These are phyloP conservation scores for Lepidium africanum DNA, from an alignment of 345 rosid genomes.

Conservation along the genomic window DNA sequence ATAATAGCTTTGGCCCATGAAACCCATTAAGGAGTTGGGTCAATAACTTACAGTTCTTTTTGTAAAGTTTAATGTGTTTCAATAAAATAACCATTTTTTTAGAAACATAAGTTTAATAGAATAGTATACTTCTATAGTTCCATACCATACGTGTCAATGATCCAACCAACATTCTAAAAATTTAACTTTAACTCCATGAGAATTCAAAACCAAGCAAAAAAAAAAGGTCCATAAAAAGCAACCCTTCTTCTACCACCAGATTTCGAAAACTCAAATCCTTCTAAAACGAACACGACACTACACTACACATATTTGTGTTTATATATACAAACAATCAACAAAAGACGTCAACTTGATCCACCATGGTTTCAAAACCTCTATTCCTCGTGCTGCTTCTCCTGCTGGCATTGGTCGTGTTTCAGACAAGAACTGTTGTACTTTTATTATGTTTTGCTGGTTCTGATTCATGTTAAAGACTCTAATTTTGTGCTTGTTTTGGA, in stretches of 20 bases:
- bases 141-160: not conserved
- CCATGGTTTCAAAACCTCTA: no score
- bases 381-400: no score
- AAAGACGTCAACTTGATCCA: no score
- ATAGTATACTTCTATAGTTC: not conserved
- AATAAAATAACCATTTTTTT: not conserved
- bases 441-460: no score
- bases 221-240: conserved; percentile 1
- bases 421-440: no score
- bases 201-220: conserved; percentile 36
- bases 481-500: no score
- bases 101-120: not conserved
- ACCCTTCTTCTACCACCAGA: conserved; percentile 29
- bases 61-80: not conserved
- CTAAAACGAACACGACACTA: conserved; percentile 31
- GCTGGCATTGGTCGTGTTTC: no score
- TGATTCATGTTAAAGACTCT: no score
- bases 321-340: not conserved
- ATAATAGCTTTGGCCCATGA: no score
- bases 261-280: conserved; percentile 36
- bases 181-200: conserved; percentile 52
- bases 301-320: not conserved
- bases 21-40: no score
- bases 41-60: not conserved
- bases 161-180: not conserved